Conservation (phyloP, 2,329 filamentous ascomycete genomes). For the Passalora sequoiae region DNA sequence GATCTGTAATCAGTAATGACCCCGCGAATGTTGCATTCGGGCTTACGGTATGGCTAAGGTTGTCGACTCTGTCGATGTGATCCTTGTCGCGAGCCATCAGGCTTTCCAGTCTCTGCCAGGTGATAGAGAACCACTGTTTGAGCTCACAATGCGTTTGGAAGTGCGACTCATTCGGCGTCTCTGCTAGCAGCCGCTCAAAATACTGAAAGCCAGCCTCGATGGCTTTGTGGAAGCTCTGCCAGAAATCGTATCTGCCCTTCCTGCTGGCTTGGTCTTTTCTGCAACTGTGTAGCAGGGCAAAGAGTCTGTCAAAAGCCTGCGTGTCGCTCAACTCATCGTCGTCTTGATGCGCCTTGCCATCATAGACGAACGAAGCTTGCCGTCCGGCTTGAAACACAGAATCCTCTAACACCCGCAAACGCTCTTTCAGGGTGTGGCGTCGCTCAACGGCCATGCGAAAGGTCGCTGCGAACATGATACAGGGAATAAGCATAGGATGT, state of each 20-base stretch:
- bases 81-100: constrained; percentile 18
- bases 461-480: constrained; percentile 12
- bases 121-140: constrained; percentile 12
- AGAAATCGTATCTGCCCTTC: constrained; percentile 19
- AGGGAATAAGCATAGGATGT: too few relatives aligned
- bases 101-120: constrained; percentile 14
- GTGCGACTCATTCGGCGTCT: neutral
- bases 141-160: constrained; percentile 12
- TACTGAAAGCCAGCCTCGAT: constrained; percentile 16
- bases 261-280: constrained; percentile 18
- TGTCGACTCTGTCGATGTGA: constrained; percentile 14
- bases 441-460: constrained; percentile 13
- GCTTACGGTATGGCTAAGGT: constrained; percentile 13
- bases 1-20: neutral
- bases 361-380: constrained; percentile 2
- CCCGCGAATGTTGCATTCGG: too few relatives aligned
- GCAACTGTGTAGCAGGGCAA: constrained; percentile 15
- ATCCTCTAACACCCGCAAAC: constrained; percentile 13
- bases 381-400: constrained; percentile 7
- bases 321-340: neutral
- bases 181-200: constrained; percentile 1
- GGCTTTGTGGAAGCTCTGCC: constrained; percentile 12
- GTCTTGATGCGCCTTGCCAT: neutral
- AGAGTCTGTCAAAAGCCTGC: constrained; percentile 7
- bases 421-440: constrained; percentile 12